Evolutionary conservation across 495 filamentous ascomycete genomes (phyloP).

Genomic region (Aspergillus heteromorphus): DNA sequence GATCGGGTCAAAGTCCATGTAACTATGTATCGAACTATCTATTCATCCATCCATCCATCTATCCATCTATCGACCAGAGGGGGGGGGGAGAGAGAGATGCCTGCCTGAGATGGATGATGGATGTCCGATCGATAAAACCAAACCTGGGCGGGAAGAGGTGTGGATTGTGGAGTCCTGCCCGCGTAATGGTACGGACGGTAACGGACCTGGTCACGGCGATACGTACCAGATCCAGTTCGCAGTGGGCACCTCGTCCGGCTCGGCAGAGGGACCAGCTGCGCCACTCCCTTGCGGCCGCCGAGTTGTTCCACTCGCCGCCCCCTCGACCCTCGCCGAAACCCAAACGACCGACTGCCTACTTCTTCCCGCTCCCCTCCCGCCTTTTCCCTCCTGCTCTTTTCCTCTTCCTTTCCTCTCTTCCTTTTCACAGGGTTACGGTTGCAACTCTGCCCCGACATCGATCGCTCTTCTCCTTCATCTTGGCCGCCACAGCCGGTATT

Average conservation of each 20-base stretch:
- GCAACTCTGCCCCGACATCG: conserved; percentile 30
- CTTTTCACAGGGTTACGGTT: conserved; percentile 20
- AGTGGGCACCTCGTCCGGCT: conserved; percentile 1
- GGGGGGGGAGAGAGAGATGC: no score
- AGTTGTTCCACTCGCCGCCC: conserved; percentile 9
- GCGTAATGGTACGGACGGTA: no score
- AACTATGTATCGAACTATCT: no score
- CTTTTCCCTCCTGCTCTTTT: conserved; percentile 11
- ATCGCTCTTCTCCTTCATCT: conserved; percentile 35
- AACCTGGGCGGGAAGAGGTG: no score
- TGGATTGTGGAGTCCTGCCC: no score
- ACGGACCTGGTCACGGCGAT: no score
- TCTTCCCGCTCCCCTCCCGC: conserved; percentile 15
- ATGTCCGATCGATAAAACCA: no score
- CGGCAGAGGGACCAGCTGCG: conserved; percentile 10
- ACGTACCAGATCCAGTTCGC: no score
- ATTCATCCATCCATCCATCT: no score
- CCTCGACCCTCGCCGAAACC: conserved; percentile 4
- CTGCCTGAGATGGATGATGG: no score
- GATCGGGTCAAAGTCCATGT: no score
- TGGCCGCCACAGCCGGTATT: conserved; percentile 52
- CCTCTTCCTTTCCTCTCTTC: neutral
- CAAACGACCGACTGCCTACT: conserved; percentile 12
- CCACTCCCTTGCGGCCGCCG: conserved; percentile 16
- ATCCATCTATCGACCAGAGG: no score